phyloP scores from a whole-genome alignment of 306 rosid genomes.

The Leucaena leucocephala region DNA sequence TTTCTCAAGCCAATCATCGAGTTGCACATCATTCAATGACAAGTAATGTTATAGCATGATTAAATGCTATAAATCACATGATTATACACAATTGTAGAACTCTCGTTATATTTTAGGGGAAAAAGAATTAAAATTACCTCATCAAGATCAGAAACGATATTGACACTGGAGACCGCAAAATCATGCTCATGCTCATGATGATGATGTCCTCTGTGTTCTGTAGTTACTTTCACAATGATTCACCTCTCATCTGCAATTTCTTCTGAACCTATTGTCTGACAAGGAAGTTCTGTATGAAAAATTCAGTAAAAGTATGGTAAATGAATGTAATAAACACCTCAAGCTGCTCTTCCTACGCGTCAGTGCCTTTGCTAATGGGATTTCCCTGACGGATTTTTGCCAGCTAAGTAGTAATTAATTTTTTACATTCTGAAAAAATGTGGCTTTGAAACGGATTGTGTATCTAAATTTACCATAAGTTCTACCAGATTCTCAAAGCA shows the following conservation, averaged over 20 bases:
- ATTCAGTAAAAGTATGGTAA: not conserved
- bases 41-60: too few species aligned
- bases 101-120: too few species aligned
- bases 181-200: too few species aligned
- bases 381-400: constrained; percentile 43
- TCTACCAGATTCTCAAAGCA: not conserved
- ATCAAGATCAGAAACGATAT: too few species aligned
- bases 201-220: too few species aligned
- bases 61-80: too few species aligned
- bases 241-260: constrained; percentile 67
- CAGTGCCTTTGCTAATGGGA: constrained; percentile 64
- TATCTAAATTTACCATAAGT: not conserved
- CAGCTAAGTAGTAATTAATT: constrained; percentile 18
- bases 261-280: constrained; percentile 57
- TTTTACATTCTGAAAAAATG: not conserved
- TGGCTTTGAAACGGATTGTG: not conserved
- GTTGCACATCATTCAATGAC: too few species aligned
- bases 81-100: too few species aligned
- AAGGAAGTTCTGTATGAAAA: not conserved
- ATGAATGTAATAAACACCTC: constrained; percentile 54
- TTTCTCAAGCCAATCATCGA: too few species aligned
- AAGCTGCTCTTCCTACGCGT: constrained; percentile 69
- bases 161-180: too few species aligned
- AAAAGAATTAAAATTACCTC: too few species aligned
- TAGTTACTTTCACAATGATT: too few species aligned